Conservation (phyloP, 352 stramenopile species). For the Phytophthora rubi region DNA sequence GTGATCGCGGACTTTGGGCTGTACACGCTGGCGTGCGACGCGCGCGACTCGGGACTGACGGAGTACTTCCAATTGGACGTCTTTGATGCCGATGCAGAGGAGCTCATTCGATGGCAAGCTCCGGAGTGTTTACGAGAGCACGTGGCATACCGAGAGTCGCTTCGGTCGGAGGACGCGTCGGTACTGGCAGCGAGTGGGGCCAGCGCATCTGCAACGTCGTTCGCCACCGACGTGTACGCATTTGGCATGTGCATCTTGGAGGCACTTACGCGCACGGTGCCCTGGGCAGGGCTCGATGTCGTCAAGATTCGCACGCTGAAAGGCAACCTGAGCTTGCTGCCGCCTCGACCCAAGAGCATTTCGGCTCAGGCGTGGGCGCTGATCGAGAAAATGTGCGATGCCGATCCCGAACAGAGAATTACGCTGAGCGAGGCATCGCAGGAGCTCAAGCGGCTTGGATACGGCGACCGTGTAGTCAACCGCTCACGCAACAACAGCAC, state of each 20-base stretch:
- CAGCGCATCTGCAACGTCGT: constrained; percentile 40
- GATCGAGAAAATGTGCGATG: constrained; percentile 70
- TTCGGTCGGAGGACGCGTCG: constrained; percentile 25
- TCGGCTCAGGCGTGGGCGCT: constrained; percentile 54
- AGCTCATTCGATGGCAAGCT: constrained; percentile 71
- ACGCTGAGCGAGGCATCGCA: constrained; percentile 54
- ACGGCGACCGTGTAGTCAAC: constrained; percentile 34
- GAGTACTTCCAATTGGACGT: constrained; percentile 41
- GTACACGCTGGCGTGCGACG: constrained; percentile 45
- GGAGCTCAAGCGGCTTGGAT: constrained; percentile 57
- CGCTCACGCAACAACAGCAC: constrained; percentile 30
- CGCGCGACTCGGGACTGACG: constrained; percentile 42
- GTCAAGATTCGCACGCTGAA: constrained; percentile 63
- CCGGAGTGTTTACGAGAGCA: constrained; percentile 63
- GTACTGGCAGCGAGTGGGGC: constrained; percentile 17
- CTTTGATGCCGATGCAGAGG: constrained; percentile 45
- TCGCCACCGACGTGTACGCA: constrained; percentile 68
- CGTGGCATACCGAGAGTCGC: constrained; percentile 36
- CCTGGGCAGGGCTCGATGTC: constrained; percentile 57
- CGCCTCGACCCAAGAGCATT: constrained; percentile 54
- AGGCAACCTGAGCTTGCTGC: constrained; percentile 52
- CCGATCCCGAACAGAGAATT: constrained; percentile 53
- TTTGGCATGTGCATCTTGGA: constrained; percentile 87
- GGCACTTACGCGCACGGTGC: constrained; percentile 53
- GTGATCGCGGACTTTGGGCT: constrained; percentile 69